Percentiles rank a stretch among this genome's conserved stretches.
phyloP scores from a whole-genome alignment of 2,329 filamentous ascomycete species.

The Balansia obtecta region DNA sequence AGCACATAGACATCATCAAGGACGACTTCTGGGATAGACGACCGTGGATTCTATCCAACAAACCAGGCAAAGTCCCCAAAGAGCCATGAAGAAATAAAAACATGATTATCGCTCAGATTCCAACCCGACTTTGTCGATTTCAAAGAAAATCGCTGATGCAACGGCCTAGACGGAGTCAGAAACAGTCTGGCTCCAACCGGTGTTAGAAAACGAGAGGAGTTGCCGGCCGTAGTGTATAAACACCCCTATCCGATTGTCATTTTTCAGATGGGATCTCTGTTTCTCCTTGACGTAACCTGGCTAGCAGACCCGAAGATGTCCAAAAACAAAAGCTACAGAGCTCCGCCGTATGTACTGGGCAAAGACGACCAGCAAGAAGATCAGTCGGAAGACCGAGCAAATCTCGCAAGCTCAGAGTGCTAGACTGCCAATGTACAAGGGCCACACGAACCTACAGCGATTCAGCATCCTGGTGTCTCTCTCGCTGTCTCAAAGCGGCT shows the following conservation, averaged over 20 bases:
- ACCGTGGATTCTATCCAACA: conserved; percentile 72
- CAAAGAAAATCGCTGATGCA: too few species aligned
- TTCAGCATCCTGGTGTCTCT: conserved; percentile 6
- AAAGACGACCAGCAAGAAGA: conserved; percentile 3
- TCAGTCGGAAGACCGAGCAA: not conserved
- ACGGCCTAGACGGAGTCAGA: too few species aligned
- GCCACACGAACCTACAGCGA: conserved; percentile 5
- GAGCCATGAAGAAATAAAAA: conserved; percentile 26
- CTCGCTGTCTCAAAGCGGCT: conserved; percentile 10
- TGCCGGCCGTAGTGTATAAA: conserved; percentile 1
- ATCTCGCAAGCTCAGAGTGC: not conserved
- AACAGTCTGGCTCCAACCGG: too few species aligned
- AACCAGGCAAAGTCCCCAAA: conserved; percentile 58
- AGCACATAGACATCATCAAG: conserved; percentile 88
- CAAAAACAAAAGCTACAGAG: not conserved
- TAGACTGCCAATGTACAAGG: conserved; percentile 4
- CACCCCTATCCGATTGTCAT: not conserved
- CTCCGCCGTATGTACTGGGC: conserved; percentile 4
- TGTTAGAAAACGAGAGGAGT: too few species aligned
- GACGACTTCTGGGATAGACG: conserved; percentile 86
- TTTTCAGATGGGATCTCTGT: not conserved
- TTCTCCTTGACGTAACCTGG: not conserved
- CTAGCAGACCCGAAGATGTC: not conserved
- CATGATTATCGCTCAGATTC: not conserved
- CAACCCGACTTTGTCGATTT: not conserved